phyloP scores from a whole-genome alignment of 305 asterid species.

The Plantago lanceolata region DNA sequence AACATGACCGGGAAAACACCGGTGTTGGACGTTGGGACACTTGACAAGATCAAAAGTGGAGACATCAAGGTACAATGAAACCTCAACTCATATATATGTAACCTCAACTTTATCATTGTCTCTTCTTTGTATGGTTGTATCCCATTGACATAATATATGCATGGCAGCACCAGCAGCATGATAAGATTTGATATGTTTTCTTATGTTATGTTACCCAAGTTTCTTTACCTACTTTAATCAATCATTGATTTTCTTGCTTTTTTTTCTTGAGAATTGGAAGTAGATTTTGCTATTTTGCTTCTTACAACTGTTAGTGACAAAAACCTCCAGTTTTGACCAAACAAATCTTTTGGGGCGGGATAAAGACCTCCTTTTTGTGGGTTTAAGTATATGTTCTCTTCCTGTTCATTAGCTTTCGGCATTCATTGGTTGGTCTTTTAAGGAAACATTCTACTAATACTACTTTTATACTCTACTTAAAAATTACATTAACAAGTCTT shows the following conservation, averaged over 20 bases:
- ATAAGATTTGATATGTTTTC: slow-evolving; percentile 10
- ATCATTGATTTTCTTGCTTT: slow-evolving; percentile 30
- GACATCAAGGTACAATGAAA: slow-evolving; percentile 57
- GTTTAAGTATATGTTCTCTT: not conserved
- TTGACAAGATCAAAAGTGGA: slow-evolving; percentile 80
- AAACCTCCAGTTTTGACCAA: slow-evolving; percentile 35
- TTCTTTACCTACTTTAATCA: slow-evolving; percentile 16
- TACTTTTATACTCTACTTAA: no score
- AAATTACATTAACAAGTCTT: no score
- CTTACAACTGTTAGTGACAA: slow-evolving; percentile 23
- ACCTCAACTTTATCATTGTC: slow-evolving; percentile 13
- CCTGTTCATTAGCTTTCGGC: not conserved
- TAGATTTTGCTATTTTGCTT: not conserved
- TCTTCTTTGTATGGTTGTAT: slow-evolving; percentile 28
- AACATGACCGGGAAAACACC: slow-evolving; percentile 76
- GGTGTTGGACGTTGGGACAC: slow-evolving; percentile 85
- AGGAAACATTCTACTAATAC: not conserved
- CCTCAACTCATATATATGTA: not conserved
- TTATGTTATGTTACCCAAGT: not conserved
- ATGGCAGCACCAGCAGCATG: no score
- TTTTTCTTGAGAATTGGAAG: slow-evolving; percentile 20
- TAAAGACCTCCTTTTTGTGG: slow-evolving; percentile 16
- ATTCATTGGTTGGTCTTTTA: slow-evolving; percentile 18
- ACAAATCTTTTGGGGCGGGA: slow-evolving; percentile 17
- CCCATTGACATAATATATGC: slow-evolving; percentile 12